A percentile compares a stretch with the other conserved stretches of the same genome.
Evolutionary conservation across 129 eudicot species (phyloP).

Genomic region (Chrysanthemum makinoi): DNA sequence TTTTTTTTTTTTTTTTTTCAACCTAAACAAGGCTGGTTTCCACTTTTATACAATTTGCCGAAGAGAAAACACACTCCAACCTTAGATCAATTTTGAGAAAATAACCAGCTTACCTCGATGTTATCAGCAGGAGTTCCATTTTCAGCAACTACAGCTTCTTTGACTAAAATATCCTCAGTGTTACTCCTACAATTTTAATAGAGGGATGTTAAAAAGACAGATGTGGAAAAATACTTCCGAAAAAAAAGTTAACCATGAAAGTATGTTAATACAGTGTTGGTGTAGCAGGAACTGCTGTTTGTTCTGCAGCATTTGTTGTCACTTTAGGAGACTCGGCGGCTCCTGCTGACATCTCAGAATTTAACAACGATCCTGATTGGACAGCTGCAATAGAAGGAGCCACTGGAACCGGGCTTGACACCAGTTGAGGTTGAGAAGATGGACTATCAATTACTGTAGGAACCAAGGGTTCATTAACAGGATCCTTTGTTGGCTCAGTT

Average conservation of each 20-base stretch:
- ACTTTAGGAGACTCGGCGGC: slow-evolving; percentile 38
- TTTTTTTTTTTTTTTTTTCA: too few relatives aligned
- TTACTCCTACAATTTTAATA: slow-evolving; percentile 40
- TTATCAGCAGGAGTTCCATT: slow-evolving; percentile 37
- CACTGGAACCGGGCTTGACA: slow-evolving; percentile 55
- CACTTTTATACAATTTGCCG: not conserved
- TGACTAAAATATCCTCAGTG: slow-evolving; percentile 32
- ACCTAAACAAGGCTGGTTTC: not conserved
- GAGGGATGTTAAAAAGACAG: slow-evolving; percentile 1
- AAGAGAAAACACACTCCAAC: not conserved
- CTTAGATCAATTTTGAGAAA: slow-evolving; percentile 6
- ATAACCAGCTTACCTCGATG: slow-evolving; percentile 44
- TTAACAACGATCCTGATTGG: slow-evolving; percentile 34
- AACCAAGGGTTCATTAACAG: slow-evolving; percentile 35
- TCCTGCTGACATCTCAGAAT: slow-evolving; percentile 40
- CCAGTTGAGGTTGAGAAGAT: slow-evolving; percentile 30
- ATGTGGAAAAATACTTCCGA: not conserved
- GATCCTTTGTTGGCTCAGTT: slow-evolving; percentile 38
- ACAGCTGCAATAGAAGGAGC: slow-evolving; percentile 41
- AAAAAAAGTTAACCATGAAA: not conserved
- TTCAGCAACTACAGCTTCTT: slow-evolving; percentile 40
- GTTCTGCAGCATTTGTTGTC: slow-evolving; percentile 42
- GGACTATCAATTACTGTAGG: slow-evolving; percentile 37
- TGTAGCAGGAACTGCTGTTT: slow-evolving; percentile 28
- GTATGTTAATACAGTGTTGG: slow-evolving; percentile 36